Conservation (phyloP, 2,329 filamentous ascomycete species). For the Sarocladiaceae sp. region DNA sequence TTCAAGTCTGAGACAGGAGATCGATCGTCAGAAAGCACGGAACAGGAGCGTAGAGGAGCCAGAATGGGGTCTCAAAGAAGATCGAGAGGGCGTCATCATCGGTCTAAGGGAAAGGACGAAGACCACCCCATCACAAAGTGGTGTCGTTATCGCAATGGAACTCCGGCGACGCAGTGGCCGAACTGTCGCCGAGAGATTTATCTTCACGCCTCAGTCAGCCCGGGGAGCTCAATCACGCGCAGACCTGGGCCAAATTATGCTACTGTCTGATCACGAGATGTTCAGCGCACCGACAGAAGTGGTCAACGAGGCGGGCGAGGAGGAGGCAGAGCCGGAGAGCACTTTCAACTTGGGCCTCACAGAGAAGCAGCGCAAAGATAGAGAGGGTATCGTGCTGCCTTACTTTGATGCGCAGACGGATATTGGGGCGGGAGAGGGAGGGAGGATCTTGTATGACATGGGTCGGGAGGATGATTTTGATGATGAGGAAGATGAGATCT, state of each 20-base stretch:
- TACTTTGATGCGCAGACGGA: constrained; percentile 95
- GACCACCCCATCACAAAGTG: constrained; percentile 27
- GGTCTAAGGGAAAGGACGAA: constrained; percentile 48
- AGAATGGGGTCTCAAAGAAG: constrained; percentile 70
- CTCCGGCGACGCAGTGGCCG: constrained; percentile 77
- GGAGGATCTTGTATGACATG: constrained; percentile 94
- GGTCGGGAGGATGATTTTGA: constrained; percentile 95
- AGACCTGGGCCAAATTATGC: constrained; percentile 32
- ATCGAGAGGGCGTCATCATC: constrained; percentile 70
- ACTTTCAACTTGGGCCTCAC: constrained; percentile 86
- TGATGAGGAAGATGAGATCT: constrained; percentile 91
- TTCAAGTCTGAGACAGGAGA: constrained; percentile 66
- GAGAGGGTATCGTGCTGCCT: constrained; percentile 85
- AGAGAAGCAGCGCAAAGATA: constrained; percentile 79
- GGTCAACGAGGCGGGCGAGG: constrained; percentile 23
- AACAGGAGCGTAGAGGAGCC: constrained; percentile 72
- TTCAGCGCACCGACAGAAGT: constrained; percentile 45
- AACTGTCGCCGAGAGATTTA: constrained; percentile 63
- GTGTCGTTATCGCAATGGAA: constrained; percentile 78
- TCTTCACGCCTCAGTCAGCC: constrained; percentile 31
- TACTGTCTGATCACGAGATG: constrained; percentile 72
- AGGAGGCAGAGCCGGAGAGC: constrained; percentile 54
- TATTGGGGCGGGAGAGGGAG: constrained; percentile 73
- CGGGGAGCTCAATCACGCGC: constrained; percentile 12
- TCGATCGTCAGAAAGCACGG: constrained; percentile 66